phyloP scores from a whole-genome alignment of 495 filamentous ascomycete genomes.

The Glonium stellatum region DNA sequence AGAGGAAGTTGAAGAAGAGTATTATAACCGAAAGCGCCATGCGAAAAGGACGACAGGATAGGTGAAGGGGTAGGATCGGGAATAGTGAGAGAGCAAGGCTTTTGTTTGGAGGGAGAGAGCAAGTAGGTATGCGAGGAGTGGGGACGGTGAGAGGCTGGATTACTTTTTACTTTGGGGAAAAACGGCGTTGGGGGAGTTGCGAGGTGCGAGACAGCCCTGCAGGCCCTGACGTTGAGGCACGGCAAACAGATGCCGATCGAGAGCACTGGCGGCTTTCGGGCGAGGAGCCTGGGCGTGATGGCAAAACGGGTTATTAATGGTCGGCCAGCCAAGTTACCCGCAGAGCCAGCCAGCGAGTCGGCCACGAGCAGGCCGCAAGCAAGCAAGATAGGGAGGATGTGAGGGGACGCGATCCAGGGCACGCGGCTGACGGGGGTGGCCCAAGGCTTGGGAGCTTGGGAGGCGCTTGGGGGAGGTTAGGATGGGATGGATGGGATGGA shows the following conservation, averaged over 20 bases:
- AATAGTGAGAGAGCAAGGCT: neutral
- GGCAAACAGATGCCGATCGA: constrained; percentile 1
- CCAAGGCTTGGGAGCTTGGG: too few species aligned
- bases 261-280: neutral
- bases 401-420: too few species aligned
- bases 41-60: constrained; percentile 1
- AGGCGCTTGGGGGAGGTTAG: too few species aligned
- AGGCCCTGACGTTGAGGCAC: neutral
- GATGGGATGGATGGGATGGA: too few species aligned
- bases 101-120: neutral
- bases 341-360: neutral
- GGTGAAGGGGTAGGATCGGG: neutral
- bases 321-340: too few species aligned
- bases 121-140: too few species aligned
- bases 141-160: neutral
- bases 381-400: too few species aligned
- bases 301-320: neutral
- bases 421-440: too few species aligned
- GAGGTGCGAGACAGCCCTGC: neutral
- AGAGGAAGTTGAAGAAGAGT: constrained; percentile 1
- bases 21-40: constrained; percentile 16
- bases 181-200: neutral
- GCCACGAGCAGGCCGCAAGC: neutral
- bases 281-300: neutral
- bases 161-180: neutral